Conservation (phyloP, 176 grass and related monocot genomes). For the maize (Zea mays) region Zm-B73-REFERENCE-NAM-5.0 NC_050102.1:179405501-179406000, state of each 20-base stretch:
- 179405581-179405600: conserved; percentile 37
- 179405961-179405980: not conserved
- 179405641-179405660: conserved; percentile 65
- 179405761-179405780: conserved; percentile 98
- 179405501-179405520: not conserved
- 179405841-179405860: conserved; percentile 82
- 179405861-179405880: conserved; percentile 69
- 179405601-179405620: conserved; percentile 41
- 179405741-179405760: conserved; percentile 70
- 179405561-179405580: conserved; percentile 28
- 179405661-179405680: too few relatives aligned
- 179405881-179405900: conserved; percentile 14
- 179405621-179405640: conserved; percentile 61
- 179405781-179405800: conserved; percentile 89
- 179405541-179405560: too few relatives aligned
- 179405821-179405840: conserved; percentile 86
- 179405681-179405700: not conserved
- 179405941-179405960: conserved; percentile 11
- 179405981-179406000: conserved; percentile 9
- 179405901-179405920: conserved; percentile 4
- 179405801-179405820: conserved; percentile 89
- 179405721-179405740: conserved; percentile 53
- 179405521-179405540: too few relatives aligned
- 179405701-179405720: conserved; percentile 18
- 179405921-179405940: conserved; percentile 14